Evolutionary conservation across 768 basidiomycete species (phyloP), one percentile per base, ranked within the genome.

Genomic region (Leccinum subtestaceum): DNA sequence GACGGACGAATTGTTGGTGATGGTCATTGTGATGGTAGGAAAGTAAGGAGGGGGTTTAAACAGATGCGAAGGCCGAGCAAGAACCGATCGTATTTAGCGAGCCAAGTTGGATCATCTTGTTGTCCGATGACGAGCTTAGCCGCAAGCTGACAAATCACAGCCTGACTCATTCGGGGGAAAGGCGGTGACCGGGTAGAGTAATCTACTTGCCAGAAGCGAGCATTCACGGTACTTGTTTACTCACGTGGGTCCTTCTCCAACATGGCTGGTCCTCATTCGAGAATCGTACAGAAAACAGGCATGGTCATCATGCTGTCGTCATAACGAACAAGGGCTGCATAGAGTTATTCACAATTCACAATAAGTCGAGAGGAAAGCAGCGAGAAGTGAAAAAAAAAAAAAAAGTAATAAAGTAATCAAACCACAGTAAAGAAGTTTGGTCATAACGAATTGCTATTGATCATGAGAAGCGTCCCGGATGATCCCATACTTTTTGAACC

Each of bases 401-500:
- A 47, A 9, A 15, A 60, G 60, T 46, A 69, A 74, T 66, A 71
- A 69, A 65, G 66, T 72, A 69, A 69, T 63, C 60, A 64, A 67
- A 67, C 62, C 58, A 56, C 25, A 36, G 38, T 53, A 60, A 60
- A 36, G 19, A 45, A n/a, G 27, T 23, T 54, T 54, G 59, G 59
- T 63, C 63, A 67, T 61, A 63, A 62, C 55, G 50, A 64, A 47
- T 50, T 50, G 52, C 56, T 56, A 47, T 49, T 46, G 46, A 46
- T 38, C 15, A 38, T 38, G 48, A 55, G 52, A 59, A 63, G 55
- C 58, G 65, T 67, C 65, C 62, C 43, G 23, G 40, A 57, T 36
- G 43, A 61, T 58, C 56, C 38, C 61, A 61, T 57, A 38, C 38
- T 55, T 64, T 61, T 56, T 11, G 23, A 40, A 57, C 63, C 53